These are phyloP conservation scores for Fraxinus paxiana DNA, from an alignment of 305 asterid genomes.

Conservation along the genomic window DNA sequence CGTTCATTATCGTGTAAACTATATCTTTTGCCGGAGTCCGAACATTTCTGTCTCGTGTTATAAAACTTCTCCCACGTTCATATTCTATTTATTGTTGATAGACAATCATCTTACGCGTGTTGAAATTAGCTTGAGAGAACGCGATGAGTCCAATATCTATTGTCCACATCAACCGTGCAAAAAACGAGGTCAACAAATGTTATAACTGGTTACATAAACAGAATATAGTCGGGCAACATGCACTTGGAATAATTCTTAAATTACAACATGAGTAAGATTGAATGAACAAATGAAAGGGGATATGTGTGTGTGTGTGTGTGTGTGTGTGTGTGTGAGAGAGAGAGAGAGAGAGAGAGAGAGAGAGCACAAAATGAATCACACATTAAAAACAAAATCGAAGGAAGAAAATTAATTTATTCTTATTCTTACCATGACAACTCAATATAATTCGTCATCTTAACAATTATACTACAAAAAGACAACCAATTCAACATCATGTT, in stretches of 20 bases:
- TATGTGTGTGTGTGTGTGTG: too few species aligned
- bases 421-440: slow-evolving; percentile 31
- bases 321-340: too few species aligned
- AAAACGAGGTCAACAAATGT: background rate
- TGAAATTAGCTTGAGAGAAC: too few species aligned
- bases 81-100: too few species aligned
- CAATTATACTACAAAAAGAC: slow-evolving; percentile 30
- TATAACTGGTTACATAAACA: background rate
- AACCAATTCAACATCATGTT: background rate
- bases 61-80: too few species aligned
- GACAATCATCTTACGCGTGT: too few species aligned
- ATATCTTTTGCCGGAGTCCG: too few species aligned
- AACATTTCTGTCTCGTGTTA: too few species aligned
- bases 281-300: background rate
- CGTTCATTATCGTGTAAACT: too few species aligned
- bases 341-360: background rate
- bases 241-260: background rate
- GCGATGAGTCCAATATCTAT: rapidly evolving
- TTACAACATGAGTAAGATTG: background rate
- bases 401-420: slow-evolving; percentile 25
- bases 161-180: too few species aligned
- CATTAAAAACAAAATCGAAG: background rate
- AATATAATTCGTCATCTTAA: slow-evolving; percentile 29
- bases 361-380: background rate
- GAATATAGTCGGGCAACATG: background rate